Conservation (phyloP, 371 early-diverging fungal genomes). For the Saksenaea oblongispora region DNA sequence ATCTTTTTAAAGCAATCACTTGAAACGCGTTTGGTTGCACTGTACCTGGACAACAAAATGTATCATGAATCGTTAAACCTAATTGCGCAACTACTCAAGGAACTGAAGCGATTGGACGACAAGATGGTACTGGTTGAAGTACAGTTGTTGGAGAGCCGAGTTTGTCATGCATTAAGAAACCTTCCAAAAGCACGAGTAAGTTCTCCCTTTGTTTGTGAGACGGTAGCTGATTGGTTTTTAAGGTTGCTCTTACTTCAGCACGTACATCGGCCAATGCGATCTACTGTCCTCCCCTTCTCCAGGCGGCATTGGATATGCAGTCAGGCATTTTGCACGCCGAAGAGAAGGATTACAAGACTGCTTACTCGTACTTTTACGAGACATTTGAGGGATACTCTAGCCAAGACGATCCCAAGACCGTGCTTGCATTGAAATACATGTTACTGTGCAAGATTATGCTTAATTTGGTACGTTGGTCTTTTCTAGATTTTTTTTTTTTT, state of each 20-base stretch:
- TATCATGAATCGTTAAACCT: slow-evolving; percentile 89
- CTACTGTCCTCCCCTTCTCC: slow-evolving; percentile 98
- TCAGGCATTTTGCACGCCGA: slow-evolving; percentile 97
- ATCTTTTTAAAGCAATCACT: slow-evolving; percentile 92
- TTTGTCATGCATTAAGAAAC: slow-evolving; percentile 92
- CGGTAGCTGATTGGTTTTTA: not conserved
- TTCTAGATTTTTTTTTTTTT: not conserved
- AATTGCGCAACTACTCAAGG: slow-evolving; percentile 85
- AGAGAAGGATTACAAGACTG: slow-evolving; percentile 98
- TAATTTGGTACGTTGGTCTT: slow-evolving; percentile 47
- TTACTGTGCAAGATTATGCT: slow-evolving; percentile 97
- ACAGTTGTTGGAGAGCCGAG: slow-evolving; percentile 93
- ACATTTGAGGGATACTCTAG: slow-evolving; percentile 92
- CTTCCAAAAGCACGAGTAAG: slow-evolving; percentile 89
- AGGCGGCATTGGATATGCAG: slow-evolving; percentile 97
- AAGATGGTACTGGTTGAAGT: slow-evolving; percentile 97
- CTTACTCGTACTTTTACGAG: slow-evolving; percentile 98
- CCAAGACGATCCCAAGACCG: slow-evolving; percentile 85
- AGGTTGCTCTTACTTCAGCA: slow-evolving; percentile 96
- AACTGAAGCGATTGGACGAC: slow-evolving; percentile 98
- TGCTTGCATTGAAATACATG: slow-evolving; percentile 94
- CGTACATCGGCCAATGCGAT: slow-evolving; percentile 97
- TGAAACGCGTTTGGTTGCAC: slow-evolving; percentile 89
- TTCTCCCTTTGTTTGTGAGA: not conserved
- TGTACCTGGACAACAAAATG: slow-evolving; percentile 93